Percentiles rank a stretch among this genome's conserved stretches.
Conservation (phyloP, 2,329 filamentous ascomycete genomes). For the Microcyclospora tardicrescens region DNA sequence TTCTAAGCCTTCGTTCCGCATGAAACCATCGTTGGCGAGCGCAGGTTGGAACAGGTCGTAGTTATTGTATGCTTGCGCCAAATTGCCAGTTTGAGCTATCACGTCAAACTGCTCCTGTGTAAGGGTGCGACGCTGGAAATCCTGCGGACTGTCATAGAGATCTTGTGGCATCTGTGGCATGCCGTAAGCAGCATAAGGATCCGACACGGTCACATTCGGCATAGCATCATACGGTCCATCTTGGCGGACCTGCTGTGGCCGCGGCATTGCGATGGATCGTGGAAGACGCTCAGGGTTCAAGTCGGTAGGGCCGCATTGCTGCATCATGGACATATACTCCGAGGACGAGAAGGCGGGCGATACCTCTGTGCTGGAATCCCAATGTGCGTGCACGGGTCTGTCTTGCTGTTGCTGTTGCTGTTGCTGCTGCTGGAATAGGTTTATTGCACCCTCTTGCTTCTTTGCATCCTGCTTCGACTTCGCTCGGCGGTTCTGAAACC, state of each 20-base stretch:
- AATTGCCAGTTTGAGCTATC: slow-evolving; percentile 15
- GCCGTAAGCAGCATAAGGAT: slow-evolving; percentile 1
- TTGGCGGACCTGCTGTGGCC: slow-evolving; percentile 3
- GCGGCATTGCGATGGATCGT: neutral
- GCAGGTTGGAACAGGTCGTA: slow-evolving; percentile 10
- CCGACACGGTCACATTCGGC: neutral
- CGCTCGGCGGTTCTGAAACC: slow-evolving; percentile 41
- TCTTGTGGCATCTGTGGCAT: slow-evolving; percentile 9
- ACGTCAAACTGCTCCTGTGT: slow-evolving; percentile 26
- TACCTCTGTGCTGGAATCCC: slow-evolving; percentile 12
- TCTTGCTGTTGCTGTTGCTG: slow-evolving; percentile 5
- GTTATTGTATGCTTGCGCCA: slow-evolving; percentile 5
- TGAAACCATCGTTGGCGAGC: slow-evolving; percentile 11
- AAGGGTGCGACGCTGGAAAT: slow-evolving; percentile 23
- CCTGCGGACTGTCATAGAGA: slow-evolving; percentile 21
- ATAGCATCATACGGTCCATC: neutral
- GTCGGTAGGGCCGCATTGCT: slow-evolving; percentile 9
- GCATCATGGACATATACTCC: slow-evolving; percentile 22
- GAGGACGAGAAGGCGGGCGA: slow-evolving; percentile 19
- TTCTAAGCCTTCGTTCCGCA: slow-evolving; percentile 9
- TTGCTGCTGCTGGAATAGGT: slow-evolving; percentile 13
- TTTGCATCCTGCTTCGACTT: slow-evolving; percentile 42
- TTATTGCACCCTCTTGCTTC: slow-evolving; percentile 26
- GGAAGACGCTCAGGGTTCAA: no score
- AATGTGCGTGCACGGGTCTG: neutral